A percentile compares a stretch with the other conserved stretches of the same genome.
Evolutionary conservation across 2,329 filamentous ascomycete genomes (phyloP).

Genomic region (Penicillium decumbens): DNA sequence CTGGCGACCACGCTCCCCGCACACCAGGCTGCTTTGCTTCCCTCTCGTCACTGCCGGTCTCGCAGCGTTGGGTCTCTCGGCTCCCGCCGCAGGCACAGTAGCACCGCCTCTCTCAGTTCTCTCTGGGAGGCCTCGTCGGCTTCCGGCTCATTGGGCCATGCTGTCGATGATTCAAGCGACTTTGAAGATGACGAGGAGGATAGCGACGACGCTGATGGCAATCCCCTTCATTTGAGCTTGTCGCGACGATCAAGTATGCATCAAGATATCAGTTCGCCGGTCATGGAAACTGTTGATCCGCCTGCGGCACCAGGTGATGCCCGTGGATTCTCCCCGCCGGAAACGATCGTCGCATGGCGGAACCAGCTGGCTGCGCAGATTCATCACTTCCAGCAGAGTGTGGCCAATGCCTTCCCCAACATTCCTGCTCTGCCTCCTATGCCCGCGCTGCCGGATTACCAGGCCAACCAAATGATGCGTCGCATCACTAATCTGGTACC

Average conservation of each 20-base stretch:
- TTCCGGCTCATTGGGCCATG: conserved; percentile 44
- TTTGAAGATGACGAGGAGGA: conserved; percentile 23
- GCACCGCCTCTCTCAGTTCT: conserved; percentile 62
- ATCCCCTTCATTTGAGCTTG: conserved; percentile 24
- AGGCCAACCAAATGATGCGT: conserved; percentile 66
- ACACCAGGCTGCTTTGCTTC: conserved; percentile 58
- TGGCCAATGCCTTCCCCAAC: conserved; percentile 63
- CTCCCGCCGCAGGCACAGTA: conserved; percentile 55
- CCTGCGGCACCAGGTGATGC: conserved; percentile 24
- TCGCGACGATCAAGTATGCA: conserved; percentile 38
- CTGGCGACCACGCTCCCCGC: conserved; percentile 63
- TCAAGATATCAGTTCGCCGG: conserved; percentile 27
- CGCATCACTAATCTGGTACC: conserved; percentile 69
- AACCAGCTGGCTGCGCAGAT: conserved; percentile 70
- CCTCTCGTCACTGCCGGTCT: conserved; percentile 60
- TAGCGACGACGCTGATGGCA: conserved; percentile 20
- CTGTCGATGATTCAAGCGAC: conserved; percentile 40
- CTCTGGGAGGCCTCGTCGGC: conserved; percentile 58
- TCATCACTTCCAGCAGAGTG: conserved; percentile 69
- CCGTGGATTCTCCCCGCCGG: conserved; percentile 50
- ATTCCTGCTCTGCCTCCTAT: conserved; percentile 57
- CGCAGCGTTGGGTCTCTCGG: conserved; percentile 58
- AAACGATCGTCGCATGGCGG: conserved; percentile 64
- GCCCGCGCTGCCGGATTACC: conserved; percentile 65
- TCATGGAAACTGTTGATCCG: conserved; percentile 25